These are phyloP conservation scores for Telfairia occidentalis DNA, from an alignment of 331 rosid genomes.

Conservation along the genomic window DNA sequence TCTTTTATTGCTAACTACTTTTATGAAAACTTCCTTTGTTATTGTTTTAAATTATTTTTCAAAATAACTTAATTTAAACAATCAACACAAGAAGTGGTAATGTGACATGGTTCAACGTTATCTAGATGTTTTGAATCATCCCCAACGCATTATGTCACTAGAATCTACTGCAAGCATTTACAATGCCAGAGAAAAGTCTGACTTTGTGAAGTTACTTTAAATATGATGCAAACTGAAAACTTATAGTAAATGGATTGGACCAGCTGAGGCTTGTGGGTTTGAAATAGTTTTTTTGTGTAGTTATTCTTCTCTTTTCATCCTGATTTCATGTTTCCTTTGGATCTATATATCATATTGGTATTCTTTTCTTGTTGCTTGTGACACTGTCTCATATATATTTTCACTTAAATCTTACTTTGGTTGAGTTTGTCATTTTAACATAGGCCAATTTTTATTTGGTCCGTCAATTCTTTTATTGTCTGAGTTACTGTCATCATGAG, in stretches of 20 bases:
- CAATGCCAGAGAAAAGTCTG: no score
- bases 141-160: no score
- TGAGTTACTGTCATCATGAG: not conserved
- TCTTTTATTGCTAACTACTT: no score
- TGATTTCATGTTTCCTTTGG: not conserved
- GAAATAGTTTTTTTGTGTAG: no score
- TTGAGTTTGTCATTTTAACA: not conserved
- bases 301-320: not conserved
- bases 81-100: not conserved
- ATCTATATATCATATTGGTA: not conserved
- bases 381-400: not conserved
- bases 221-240: no score
- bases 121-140: not conserved
- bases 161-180: no score
- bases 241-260: no score
- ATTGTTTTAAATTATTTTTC: not conserved
- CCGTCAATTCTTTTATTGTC: not conserved
- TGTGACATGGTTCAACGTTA: not conserved
- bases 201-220: no score
- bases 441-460: not conserved
- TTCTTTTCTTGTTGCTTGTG: not conserved
- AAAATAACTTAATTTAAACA: not conserved
- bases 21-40: not conserved
- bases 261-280: no score
- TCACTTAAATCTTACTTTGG: not conserved